A percentile compares a stretch with the other conserved stretches of the same genome.
phyloP scores from a whole-genome alignment of 306 rosid genomes.

The Notholithocarpus densiflorus region DNA sequence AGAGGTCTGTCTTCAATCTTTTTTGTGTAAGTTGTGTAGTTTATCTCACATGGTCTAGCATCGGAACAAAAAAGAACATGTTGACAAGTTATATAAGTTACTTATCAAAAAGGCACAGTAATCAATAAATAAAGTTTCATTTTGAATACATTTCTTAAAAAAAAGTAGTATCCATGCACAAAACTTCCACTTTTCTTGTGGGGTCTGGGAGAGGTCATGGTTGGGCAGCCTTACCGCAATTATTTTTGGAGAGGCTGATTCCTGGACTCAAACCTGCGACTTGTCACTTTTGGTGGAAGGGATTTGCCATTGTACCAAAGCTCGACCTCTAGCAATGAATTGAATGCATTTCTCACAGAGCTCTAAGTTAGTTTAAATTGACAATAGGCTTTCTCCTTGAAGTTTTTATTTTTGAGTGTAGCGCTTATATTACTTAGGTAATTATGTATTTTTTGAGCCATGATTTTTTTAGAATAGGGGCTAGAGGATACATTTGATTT shows the following conservation, averaged over 20 bases:
- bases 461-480: background rate
- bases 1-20: background rate
- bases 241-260: too few relatives aligned
- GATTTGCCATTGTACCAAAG: too few relatives aligned
- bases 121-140: background rate
- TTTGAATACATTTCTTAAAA: background rate
- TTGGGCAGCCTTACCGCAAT: too few relatives aligned
- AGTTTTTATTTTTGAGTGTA: background rate
- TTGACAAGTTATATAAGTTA: background rate
- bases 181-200: too few relatives aligned
- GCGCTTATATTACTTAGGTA: background rate
- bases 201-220: too few relatives aligned
- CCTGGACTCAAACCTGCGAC: too few relatives aligned
- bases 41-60: background rate
- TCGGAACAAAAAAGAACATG: background rate
- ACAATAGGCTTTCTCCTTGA: background rate
- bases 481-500: background rate
- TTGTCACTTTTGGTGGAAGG: too few relatives aligned
- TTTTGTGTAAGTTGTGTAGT: background rate
- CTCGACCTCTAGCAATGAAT: too few relatives aligned
- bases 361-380: background rate
- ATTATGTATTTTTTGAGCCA: background rate
- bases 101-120: too few relatives aligned
- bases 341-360: background rate
- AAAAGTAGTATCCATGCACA: too few relatives aligned